A percentile compares a stretch with the other conserved stretches of the same genome.
These are phyloP conservation scores for Scheffersomyces quercinus DNA, from an alignment of 1,139 yeast genomes.

Conservation along the genomic window DNA sequence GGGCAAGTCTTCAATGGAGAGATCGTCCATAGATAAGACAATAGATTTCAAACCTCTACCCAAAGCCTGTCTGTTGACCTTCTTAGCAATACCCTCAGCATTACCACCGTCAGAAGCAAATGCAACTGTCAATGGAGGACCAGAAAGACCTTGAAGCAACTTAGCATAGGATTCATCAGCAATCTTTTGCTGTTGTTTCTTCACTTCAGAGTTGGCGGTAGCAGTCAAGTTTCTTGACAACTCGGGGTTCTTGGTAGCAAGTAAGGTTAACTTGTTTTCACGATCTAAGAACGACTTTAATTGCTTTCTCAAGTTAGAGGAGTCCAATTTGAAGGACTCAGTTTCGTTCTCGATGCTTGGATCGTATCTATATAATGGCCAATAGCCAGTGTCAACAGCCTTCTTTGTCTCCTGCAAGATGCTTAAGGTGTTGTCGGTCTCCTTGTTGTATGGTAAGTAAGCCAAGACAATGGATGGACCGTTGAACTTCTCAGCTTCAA, in stretches of 20 bases:
- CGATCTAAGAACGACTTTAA: conserved; percentile 81
- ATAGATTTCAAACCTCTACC: conserved; percentile 83
- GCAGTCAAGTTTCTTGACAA: conserved; percentile 73
- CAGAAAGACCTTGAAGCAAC: conserved; percentile 82
- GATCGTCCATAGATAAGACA: conserved; percentile 82
- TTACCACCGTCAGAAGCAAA: conserved; percentile 96
- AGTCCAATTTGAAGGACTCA: conserved; percentile 74
- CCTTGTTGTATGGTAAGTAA: conserved; percentile 74
- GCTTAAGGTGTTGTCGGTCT: conserved; percentile 67
- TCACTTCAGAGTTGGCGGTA: conserved; percentile 60
- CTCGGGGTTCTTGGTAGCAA: conserved; percentile 70
- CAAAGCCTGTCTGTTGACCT: conserved; percentile 78
- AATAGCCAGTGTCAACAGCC: conserved; percentile 90
- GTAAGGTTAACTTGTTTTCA: conserved; percentile 80
- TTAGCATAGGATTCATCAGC: conserved; percentile 79
- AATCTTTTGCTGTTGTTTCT: conserved; percentile 59
- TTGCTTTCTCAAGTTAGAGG: conserved; percentile 76
- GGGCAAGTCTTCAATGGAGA: conserved; percentile 76
- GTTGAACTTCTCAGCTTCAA: conserved; percentile 82
- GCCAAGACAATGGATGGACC: conserved; percentile 94
- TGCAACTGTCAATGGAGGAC: conserved; percentile 88
- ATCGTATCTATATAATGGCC: conserved; percentile 91
- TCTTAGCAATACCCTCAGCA: conserved; percentile 82
- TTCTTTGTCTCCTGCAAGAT: conserved; percentile 83
- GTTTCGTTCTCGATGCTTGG: conserved; percentile 53